Evolutionary conservation across 345 rosid genomes (phyloP), one percentile per base, ranked within the genome.

Genomic region (Syzygium grande): DNA sequence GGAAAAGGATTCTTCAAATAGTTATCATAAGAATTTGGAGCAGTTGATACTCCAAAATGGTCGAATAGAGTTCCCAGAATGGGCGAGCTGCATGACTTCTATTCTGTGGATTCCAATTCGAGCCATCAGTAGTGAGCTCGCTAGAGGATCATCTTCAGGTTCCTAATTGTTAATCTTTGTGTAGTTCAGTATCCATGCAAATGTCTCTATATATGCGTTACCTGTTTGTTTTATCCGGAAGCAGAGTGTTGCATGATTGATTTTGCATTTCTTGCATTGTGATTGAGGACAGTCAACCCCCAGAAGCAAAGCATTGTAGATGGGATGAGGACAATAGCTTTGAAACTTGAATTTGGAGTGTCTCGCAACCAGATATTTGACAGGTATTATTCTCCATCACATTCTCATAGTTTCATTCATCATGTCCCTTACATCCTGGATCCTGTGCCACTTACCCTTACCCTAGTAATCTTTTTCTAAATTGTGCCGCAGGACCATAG

Each of bases 291-390:
- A 98, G 99, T 91, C 52, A 89, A 87, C 78, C 94, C 98, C 41
- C 94, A 91, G 90, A 95, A 88, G 89, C 98, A 92, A 85, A 97
- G 93, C 92, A 91, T 95, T 84, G 94, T 98, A 73, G 99, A 96
- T 86, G 98, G 99, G 86, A 94, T 98, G 98, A 94, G 99, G 94
- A 98, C 99, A 65, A 94, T 98, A 85, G 99, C 99, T 89, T 89
- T 98, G 89, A 95, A 96, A 88, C 99, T 96, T 89, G 96, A 96
- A 88, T 98, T 98, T 92, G 99, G 99, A 88, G 94, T 90, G 87
- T 95, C 94, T 83, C 96, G 93, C 89, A 98, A 96, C 93, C 99
- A 96, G 92, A 93, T 93, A 86, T 96, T 95, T 94, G 99, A 96
- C 90, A 96, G 97, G 99, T 90, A 92, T 86, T 90, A 84, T 59